Evolutionary conservation across 2,329 filamentous ascomycete genomes (phyloP).

Genomic region (Bipolaris zeicola): DNA sequence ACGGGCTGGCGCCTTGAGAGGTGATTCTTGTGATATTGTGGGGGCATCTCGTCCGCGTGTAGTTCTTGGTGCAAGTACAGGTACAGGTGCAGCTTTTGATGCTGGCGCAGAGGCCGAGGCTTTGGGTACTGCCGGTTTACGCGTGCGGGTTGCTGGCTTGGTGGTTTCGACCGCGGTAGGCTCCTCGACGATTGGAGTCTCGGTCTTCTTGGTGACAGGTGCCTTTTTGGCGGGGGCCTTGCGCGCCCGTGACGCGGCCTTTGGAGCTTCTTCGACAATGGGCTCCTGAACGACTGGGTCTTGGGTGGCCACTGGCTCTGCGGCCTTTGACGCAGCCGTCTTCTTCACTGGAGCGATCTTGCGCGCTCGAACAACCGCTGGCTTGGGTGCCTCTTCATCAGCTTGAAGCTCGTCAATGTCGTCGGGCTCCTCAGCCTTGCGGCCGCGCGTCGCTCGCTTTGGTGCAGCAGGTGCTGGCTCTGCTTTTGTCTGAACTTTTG

Average conservation of each 20-base stretch:
- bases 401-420: constrained; percentile 18
- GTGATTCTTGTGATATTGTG: constrained; percentile 27
- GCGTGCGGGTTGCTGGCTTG: constrained; percentile 28
- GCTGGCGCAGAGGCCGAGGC: constrained; percentile 13
- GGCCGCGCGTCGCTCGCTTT: constrained; percentile 33
- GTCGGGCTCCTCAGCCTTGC: constrained; percentile 25
- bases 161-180: constrained; percentile 17
- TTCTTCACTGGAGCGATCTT: constrained; percentile 29
- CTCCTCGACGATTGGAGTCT: constrained; percentile 14
- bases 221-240: constrained; percentile 28
- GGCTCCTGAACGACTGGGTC: constrained; percentile 12
- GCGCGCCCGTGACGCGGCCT: constrained; percentile 25
- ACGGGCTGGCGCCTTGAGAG: constrained; percentile 35
- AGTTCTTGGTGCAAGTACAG: constrained; percentile 20
- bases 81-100: constrained; percentile 14
- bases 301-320: constrained; percentile 14
- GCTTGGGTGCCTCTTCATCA: constrained; percentile 24
- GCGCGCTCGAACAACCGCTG: constrained; percentile 22
- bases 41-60: constrained; percentile 31
- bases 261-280: constrained; percentile 18
- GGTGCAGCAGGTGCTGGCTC: constrained; percentile 25
- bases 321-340: constrained; percentile 16
- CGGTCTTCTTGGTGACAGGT: constrained; percentile 16
- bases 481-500: constrained; percentile 25
- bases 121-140: constrained; percentile 25